Percentiles rank a stretch among this genome's conserved stretches.
Evolutionary conservation across 148 eudicot species (phyloP).

Genomic region (Salicornia ramosissima): DNA sequence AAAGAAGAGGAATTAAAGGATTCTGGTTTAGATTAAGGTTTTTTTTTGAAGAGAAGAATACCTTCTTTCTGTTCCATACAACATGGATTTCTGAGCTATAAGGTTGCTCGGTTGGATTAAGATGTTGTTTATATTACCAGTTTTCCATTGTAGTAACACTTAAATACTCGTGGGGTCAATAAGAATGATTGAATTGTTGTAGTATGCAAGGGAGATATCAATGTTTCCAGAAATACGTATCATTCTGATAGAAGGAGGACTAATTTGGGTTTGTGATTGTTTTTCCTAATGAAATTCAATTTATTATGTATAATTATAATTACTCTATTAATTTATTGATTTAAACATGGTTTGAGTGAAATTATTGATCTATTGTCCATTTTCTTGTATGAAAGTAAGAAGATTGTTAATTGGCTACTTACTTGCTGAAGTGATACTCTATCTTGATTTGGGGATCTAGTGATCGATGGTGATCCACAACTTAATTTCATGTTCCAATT

Average conservation of each 20-base stretch:
- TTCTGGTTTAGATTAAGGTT: not conserved
- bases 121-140: not conserved
- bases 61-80: not conserved
- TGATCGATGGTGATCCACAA: not conserved
- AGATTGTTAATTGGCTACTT: not conserved
- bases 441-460: not conserved
- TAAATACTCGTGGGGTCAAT: too few relatives aligned
- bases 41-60: not conserved
- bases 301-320: too few relatives aligned
- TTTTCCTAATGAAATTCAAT: too few relatives aligned
- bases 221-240: too few relatives aligned
- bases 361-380: not conserved
- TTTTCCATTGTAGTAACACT: too few relatives aligned
- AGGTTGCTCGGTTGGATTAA: not conserved
- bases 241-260: too few relatives aligned
- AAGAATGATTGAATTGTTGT: too few relatives aligned
- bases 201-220: too few relatives aligned
- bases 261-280: too few relatives aligned
- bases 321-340: too few relatives aligned
- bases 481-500: not conserved
- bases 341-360: too few relatives aligned
- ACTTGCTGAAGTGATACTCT: not conserved
- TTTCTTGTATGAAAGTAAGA: not conserved
- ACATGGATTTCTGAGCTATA: not conserved
- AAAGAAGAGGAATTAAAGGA: not conserved